phyloP scores from a whole-genome alignment of 2,329 filamentous ascomycete genomes.

The Arthrinium phaeospermum region DNA sequence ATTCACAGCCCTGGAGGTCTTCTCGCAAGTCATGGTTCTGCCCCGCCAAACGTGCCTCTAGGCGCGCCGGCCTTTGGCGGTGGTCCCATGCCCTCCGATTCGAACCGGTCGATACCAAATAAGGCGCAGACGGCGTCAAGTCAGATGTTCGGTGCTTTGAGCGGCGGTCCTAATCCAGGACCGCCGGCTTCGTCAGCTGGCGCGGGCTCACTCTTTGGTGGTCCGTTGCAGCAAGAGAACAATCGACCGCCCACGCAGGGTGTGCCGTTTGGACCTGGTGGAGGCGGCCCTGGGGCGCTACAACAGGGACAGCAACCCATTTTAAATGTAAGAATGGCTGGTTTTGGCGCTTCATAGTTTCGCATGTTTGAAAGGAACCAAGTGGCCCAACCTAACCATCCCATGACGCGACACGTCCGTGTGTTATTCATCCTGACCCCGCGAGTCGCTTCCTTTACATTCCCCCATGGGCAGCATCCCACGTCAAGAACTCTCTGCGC shows the following conservation, averaged over 20 bases:
- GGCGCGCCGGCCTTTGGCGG: slow-evolving; percentile 61
- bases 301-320: slow-evolving; percentile 85
- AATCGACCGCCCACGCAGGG: slow-evolving; percentile 64
- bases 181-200: slow-evolving; percentile 53
- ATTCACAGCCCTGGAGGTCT: slow-evolving; percentile 94
- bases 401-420: slow-evolving; percentile 16
- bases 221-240: slow-evolving; percentile 67
- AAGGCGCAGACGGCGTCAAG: slow-evolving; percentile 53
- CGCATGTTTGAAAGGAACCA: background rate
- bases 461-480: background rate
- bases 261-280: slow-evolving; percentile 57
- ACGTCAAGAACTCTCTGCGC: background rate
- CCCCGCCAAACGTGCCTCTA: slow-evolving; percentile 54
- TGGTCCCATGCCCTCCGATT: slow-evolving; percentile 59
- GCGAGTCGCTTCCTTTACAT: slow-evolving; percentile 11
- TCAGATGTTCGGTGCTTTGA: slow-evolving; percentile 57
- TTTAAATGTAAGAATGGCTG: slow-evolving; percentile 63
- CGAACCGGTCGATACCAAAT: slow-evolving; percentile 58
- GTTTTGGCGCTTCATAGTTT: background rate
- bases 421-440: slow-evolving; percentile 11
- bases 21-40: slow-evolving; percentile 72
- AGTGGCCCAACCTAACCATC: slow-evolving; percentile 12
- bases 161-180: slow-evolving; percentile 33
- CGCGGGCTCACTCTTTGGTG: slow-evolving; percentile 71
- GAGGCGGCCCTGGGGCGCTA: slow-evolving; percentile 59